These are phyloP conservation scores for Trichosporon ovoides DNA, from an alignment of 1,284 basidiomycete genomes.

Conservation along the genomic window DNA sequence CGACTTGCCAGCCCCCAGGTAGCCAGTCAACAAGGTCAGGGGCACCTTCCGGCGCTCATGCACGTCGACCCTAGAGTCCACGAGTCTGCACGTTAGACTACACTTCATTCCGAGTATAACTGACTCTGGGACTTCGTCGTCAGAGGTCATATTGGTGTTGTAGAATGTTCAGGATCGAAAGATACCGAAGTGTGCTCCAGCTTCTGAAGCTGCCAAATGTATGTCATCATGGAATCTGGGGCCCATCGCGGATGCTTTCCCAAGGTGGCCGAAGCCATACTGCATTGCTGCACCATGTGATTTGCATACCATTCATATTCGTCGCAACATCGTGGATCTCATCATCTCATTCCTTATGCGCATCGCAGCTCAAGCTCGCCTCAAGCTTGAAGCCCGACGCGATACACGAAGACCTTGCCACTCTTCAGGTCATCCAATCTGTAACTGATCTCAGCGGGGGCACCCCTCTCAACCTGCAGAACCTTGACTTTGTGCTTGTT, in stretches of 20 bases:
- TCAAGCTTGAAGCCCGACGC: background rate
- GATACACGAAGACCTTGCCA: slow-evolving; percentile 11
- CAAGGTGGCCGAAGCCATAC: background rate
- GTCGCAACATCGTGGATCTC: too few species aligned
- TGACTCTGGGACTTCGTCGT: background rate
- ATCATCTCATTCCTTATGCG: too few species aligned
- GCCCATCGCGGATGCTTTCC: background rate
- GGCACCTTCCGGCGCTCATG: slow-evolving; percentile 57
- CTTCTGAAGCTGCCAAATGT: too few species aligned
- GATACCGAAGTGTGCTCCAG: background rate
- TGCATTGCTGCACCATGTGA: too few species aligned
- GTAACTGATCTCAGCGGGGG: slow-evolving; percentile 21
- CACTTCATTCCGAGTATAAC: background rate
- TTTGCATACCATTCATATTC: too few species aligned
- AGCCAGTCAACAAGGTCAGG: slow-evolving; percentile 84
- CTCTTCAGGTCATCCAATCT: slow-evolving; percentile 20
- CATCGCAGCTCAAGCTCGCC: background rate
- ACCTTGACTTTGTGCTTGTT: slow-evolving; percentile 80
- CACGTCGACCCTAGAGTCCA: background rate
- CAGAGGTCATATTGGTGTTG: background rate
- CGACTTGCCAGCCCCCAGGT: slow-evolving; percentile 80
- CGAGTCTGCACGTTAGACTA: background rate
- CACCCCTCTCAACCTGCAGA: slow-evolving; percentile 58
- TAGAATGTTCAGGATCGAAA: slow-evolving; percentile 4
- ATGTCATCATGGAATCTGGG: slow-evolving; percentile 1